A percentile compares a stretch with the other conserved stretches of the same genome.
Conservation (phyloP, 1,284 basidiomycete genomes). For the Cerrena zonata region DNA sequence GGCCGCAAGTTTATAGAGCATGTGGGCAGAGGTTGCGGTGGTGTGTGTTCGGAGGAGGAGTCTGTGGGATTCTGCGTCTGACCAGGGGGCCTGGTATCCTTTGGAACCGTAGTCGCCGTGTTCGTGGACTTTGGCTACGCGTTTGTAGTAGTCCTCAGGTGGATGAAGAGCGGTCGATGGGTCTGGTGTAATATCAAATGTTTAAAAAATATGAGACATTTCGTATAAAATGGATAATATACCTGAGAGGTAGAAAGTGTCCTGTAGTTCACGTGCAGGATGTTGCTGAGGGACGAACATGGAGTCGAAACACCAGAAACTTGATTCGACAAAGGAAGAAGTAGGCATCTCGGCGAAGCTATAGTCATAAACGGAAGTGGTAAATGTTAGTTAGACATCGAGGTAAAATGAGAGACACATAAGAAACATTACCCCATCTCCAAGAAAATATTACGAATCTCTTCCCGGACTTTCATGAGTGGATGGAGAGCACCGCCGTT, state of each 20-base stretch:
- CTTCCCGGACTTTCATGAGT: slow-evolving; percentile 94
- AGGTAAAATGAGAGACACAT: slow-evolving; percentile 21
- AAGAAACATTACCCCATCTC: slow-evolving; percentile 99
- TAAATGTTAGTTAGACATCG: no score
- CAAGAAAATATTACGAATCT: slow-evolving; percentile 96
- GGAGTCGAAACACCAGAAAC: slow-evolving; percentile 99
- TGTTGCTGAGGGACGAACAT: slow-evolving; percentile 99
- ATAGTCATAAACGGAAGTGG: slow-evolving; percentile 4
- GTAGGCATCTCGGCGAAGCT: slow-evolving; percentile 99
- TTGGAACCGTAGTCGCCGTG: slow-evolving; percentile 89
- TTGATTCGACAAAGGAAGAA: slow-evolving; percentile 94
- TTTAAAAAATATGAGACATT: not conserved
- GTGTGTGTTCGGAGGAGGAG: slow-evolving; percentile 96
- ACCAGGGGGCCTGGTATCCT: slow-evolving; percentile 98
- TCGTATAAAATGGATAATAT: slow-evolving; percentile 11
- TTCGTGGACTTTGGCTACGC: slow-evolving; percentile 86
- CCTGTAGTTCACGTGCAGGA: slow-evolving; percentile 95
- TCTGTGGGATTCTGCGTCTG: slow-evolving; percentile 83
- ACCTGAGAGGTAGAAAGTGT: slow-evolving; percentile 98
- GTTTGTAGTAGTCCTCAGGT: slow-evolving; percentile 81
- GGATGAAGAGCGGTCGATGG: slow-evolving; percentile 76
- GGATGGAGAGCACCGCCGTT: slow-evolving; percentile 91
- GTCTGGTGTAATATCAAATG: slow-evolving; percentile 46
- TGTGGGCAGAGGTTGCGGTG: slow-evolving; percentile 89
- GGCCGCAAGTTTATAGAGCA: slow-evolving; percentile 90